These are phyloP conservation scores for Tetrahymena thermophila DNA, from an alignment of 73 alveolate species.

Conservation along the genomic window DNA sequence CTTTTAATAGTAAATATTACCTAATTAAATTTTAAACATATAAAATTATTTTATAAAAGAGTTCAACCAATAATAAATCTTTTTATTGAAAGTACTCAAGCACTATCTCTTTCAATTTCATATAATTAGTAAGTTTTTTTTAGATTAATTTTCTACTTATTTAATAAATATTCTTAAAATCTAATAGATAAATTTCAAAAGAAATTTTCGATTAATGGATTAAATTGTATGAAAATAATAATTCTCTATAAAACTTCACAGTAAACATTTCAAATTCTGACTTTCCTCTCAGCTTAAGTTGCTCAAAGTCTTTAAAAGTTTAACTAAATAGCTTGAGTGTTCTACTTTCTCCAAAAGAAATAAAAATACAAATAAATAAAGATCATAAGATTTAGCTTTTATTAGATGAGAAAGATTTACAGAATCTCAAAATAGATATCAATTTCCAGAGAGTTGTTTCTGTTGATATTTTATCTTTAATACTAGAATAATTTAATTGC, in stretches of 20 bases:
- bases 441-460: neutral
- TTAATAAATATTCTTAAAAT: neutral
- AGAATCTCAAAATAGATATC: neutral
- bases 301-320: neutral
- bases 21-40: no score
- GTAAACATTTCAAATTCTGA: neutral
- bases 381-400: neutral
- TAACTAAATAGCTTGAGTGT: neutral
- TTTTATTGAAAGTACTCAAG: neutral
- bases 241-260: neutral
- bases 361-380: neutral
- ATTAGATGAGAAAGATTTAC: neutral
- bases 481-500: neutral
- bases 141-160: neutral
- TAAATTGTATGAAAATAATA: neutral
- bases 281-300: neutral
- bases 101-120: neutral
- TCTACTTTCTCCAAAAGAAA: neutral
- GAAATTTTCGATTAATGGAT: neutral
- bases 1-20: neutral
- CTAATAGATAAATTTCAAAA: neutral
- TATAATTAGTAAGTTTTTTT: neutral
- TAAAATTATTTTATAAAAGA: neutral
- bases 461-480: neutral
- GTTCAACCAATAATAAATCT: neutral